Base-by-base conservation (phyloP, 805 yeast species). In the Wickerhamiella dianesei region DNA sequence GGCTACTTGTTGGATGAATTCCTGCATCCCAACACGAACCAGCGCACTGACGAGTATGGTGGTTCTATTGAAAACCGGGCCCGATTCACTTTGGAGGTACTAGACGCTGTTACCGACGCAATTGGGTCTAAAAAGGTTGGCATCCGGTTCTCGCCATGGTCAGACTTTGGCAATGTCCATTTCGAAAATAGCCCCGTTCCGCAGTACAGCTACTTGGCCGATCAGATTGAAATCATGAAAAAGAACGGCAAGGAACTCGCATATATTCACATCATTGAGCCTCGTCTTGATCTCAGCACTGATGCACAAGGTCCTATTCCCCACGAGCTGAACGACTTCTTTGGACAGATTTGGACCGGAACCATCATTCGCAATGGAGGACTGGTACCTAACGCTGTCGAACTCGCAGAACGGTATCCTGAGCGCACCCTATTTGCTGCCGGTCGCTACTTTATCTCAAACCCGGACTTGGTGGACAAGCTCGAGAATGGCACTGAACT, bases 41-140 rank as follows among this genome's bases (percentile, higher is more conserved):
- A 64, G 47, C 66, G 84, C 56, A 73, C 74, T 1, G 85, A 79
- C 56, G 65, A 72, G 53, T 79, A 76, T 53, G 84, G 83, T 44
- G 83, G 83, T n/a, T 62, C 72, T 1, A 63, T 77, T 44, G 80
- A 74, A 55, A 76, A 76, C 60, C 69, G 83, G 50, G 65, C 66
- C n/a, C 60, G 77, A 46, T 67, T 79, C 45, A 49, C 70, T 13
- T 54, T 71, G 20, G 79, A 77, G 53, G 66, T 76, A 16, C 64
- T 78, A 16, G 80, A 76, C 53, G 72, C 73, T 2, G 54, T 76
- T 35, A 63, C 64, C 25, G 72, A 62, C 4, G 76, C 73, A 2
- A 60, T 78, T 50, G 85, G 84, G 42, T 68, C 73, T 17, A 67
- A 67, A 2, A 69, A 63, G 44, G 61, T 70, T 39, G 77, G 71